Base-by-base conservation (phyloP, 2,329 filamentous ascomycete species). In the Diaporthe velutina region DNA sequence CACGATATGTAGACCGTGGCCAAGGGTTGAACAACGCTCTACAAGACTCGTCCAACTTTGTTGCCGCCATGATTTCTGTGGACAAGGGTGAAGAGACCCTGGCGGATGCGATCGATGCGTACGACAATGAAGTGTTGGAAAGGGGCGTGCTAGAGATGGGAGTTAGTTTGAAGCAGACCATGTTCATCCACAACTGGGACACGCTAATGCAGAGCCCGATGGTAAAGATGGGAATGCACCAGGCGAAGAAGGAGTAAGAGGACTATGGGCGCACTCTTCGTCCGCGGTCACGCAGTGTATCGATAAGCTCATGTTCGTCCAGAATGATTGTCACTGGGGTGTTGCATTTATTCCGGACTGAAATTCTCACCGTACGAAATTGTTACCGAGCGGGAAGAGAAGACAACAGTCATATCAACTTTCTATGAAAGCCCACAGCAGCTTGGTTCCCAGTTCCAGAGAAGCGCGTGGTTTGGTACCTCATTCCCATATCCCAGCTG, bases 1-100 rank as follows among this genome's bases (percentile, higher is more conserved):
- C 52, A 30, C 52, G 15, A 55, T 9, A 30, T 55, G 7, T 17
- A 55, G 52, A 55, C 52, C 52, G 52, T 15, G 52, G 52, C 52
- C 25, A 55, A 55, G 52, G 25, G 15, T 30, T 55, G 52, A 55
- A 55, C 28, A 55, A 55, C 6, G 52, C 52, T 25, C 28, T 30
- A 55, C 52, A 55, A 55, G 52, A 55, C 52, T 30, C 52, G 25
- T 55, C 52, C 25, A 55, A 55, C 52, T 55, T 55, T 55, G 52
- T 30, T 19, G 25, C 52, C 19, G 25, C 52, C 52, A 55, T 30
- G 25, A 55, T 55, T 55, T 22, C 5, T 28, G 52, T 55, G 52
- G 52, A 13, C 2, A 55, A 30, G 52, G 52, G 28, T 9, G 52
- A 33, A 30, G 30, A 19, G 25, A 55, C 25, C 52, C 52, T 55